phyloP scores from a whole-genome alignment of 208 protist genomes.

The Tetramitus jugosus region DNA sequence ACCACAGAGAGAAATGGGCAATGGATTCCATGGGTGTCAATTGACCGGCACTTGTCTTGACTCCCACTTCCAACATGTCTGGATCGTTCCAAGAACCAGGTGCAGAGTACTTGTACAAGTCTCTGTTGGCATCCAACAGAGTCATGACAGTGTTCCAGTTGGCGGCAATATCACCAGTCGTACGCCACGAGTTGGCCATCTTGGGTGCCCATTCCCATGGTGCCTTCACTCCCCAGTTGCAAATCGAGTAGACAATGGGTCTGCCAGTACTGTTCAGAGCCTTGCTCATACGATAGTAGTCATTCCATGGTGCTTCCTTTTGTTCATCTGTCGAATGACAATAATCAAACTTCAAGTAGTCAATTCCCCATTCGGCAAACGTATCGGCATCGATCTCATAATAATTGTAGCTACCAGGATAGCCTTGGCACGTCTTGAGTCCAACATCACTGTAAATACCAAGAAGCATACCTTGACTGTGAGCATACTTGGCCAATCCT shows the following conservation, averaged over 20 bases:
- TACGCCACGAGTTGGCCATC: constrained; percentile 22
- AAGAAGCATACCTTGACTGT: constrained; percentile 43
- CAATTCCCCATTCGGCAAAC: constrained; percentile 41
- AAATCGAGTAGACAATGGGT: constrained; percentile 37
- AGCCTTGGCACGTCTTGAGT: constrained; percentile 28
- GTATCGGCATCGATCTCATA: constrained; percentile 38
- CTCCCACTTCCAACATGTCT: not conserved
- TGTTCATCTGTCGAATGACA: constrained; percentile 23
- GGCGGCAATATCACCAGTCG: constrained; percentile 4
- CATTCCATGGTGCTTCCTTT: not conserved
- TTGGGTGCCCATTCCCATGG: constrained; percentile 3
- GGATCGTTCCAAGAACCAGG: constrained; percentile 27
- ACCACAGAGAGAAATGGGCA: constrained; percentile 28
- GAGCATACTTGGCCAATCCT: constrained; percentile 37
- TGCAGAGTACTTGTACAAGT: not conserved
- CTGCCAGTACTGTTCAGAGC: constrained; percentile 38
- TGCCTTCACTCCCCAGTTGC: constrained; percentile 1
- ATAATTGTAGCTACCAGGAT: constrained; percentile 33
- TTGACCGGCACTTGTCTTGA: not conserved
- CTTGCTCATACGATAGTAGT: constrained; percentile 28
- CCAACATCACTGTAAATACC: constrained; percentile 43
- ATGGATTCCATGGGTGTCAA: constrained; percentile 10
- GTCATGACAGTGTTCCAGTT: not conserved
- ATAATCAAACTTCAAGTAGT: constrained; percentile 44
- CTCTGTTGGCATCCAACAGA: not conserved